A percentile compares a stretch with the other conserved stretches of the same genome.
phyloP scores from a whole-genome alignment of 1,284 basidiomycete species.

The Gymnopus androsaceus region DNA sequence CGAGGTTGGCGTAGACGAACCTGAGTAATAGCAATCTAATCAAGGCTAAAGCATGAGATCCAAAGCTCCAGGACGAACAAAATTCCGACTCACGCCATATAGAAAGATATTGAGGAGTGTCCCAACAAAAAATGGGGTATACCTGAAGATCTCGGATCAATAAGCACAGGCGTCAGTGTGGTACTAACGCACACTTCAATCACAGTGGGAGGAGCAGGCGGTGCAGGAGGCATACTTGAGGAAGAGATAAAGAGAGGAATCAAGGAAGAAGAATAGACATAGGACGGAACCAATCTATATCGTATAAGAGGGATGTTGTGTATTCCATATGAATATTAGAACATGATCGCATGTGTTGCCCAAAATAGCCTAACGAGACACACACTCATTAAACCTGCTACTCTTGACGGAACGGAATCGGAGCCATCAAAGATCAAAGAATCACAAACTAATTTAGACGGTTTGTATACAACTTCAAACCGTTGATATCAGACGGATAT shows the following conservation, averaged over 20 bases:
- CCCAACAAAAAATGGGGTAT: conserved; percentile 6
- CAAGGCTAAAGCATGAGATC: background rate
- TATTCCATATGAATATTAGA: too few relatives aligned
- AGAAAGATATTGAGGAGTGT: conserved; percentile 7
- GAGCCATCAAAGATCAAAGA: too few relatives aligned
- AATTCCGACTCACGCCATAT: conserved; percentile 1
- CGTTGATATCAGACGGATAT: too few relatives aligned
- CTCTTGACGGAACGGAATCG: too few relatives aligned
- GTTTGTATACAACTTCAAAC: too few relatives aligned
- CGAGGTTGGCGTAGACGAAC: background rate
- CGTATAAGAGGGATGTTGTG: too few relatives aligned
- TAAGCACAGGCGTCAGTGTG: background rate
- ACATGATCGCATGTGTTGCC: too few relatives aligned
- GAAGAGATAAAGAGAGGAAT: background rate
- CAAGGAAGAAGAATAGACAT: background rate
- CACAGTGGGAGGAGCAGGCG: background rate
- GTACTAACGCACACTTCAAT: background rate
- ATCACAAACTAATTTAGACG: too few relatives aligned
- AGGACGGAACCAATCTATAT: background rate
- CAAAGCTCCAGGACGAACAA: background rate
- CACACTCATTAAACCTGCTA: too few relatives aligned
- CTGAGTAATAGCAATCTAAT: conserved; percentile 4
- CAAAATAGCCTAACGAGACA: too few relatives aligned
- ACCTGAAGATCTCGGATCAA: background rate
- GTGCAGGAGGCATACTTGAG: background rate